Conservation (phyloP, 2,329 filamentous ascomycete genomes). For the Trichoderma sp. region DNA sequence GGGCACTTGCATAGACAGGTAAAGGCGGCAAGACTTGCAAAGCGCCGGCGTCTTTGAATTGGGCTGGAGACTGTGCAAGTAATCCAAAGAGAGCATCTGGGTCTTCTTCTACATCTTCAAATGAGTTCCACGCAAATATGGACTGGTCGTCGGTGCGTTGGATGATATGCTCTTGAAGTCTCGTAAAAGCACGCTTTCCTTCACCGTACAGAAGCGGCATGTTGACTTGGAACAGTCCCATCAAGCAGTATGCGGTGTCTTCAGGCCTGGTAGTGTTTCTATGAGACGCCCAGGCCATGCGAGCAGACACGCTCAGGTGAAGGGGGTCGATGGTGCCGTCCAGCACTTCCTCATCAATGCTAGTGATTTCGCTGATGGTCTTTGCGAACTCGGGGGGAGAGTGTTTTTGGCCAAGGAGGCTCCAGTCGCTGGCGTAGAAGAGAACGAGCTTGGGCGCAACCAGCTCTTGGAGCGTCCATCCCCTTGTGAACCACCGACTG, state of each 20-base stretch:
- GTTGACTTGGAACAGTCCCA: conserved; percentile 29
- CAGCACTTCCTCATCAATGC: conserved; percentile 18
- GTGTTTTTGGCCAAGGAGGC: conserved; percentile 17
- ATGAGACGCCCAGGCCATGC: conserved; percentile 28
- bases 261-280: conserved; percentile 28
- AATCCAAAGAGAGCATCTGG: conserved; percentile 22
- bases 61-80: conserved; percentile 24
- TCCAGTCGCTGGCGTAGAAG: conserved; percentile 25
- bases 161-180: conserved; percentile 27
- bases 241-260: conserved; percentile 29
- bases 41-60: conserved; percentile 20
- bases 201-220: conserved; percentile 31
- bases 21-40: conserved; percentile 20
- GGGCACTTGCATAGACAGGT: conserved; percentile 21
- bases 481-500: conserved; percentile 31
- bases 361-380: conserved; percentile 14
- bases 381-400: neutral
- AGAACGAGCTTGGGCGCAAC: conserved; percentile 26
- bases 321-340: conserved; percentile 19
- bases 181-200: conserved; percentile 21
- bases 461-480: conserved; percentile 27
- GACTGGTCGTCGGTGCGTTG: conserved; percentile 27
- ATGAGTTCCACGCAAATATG: conserved; percentile 29
- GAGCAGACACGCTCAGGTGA: conserved; percentile 23
- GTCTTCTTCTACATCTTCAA: conserved; percentile 24